Percentiles rank a stretch among this genome's conserved stretches.
Conservation (phyloP, 768 basidiomycete genomes). For the Cubamyces lactineus region DNA sequence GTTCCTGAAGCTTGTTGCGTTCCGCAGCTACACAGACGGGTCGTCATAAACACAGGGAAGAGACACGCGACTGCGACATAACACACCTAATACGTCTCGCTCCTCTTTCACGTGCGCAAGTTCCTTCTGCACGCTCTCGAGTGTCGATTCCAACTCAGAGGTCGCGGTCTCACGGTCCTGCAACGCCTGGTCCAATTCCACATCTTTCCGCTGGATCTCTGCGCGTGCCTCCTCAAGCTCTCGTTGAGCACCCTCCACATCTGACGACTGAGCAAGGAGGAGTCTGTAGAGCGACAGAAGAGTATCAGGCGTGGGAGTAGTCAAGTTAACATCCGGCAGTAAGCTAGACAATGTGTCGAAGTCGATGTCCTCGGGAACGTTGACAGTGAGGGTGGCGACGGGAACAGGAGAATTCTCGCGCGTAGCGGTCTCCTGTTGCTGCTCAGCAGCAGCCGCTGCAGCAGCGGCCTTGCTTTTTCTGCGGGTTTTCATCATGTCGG, state of each 20-base stretch:
- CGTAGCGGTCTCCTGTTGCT: conserved; percentile 28
- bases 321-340: conserved; percentile 62
- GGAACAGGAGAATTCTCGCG: conserved; percentile 39
- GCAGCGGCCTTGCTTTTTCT: conserved; percentile 61
- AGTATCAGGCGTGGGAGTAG: conserved; percentile 58
- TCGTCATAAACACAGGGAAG: conserved; percentile 19
- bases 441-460: conserved; percentile 37
- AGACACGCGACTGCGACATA: not conserved
- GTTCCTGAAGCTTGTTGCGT: conserved; percentile 51
- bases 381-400: conserved; percentile 38
- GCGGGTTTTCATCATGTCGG: conserved; percentile 53
- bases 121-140: conserved; percentile 59
- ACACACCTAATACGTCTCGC: conserved; percentile 67
- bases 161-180: conserved; percentile 72
- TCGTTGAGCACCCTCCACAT: conserved; percentile 56
- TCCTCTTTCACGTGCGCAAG: conserved; percentile 59
- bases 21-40: conserved; percentile 44
- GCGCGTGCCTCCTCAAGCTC: conserved; percentile 76
- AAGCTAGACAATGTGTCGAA: conserved; percentile 58
- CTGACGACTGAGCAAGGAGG: conserved; percentile 57
- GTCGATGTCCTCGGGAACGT: conserved; percentile 72
- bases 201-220: conserved; percentile 68
- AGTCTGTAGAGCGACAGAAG: conserved; percentile 66
- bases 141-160: conserved; percentile 56
- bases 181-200: conserved; percentile 83